These are phyloP conservation scores for Ogataea kodamae DNA, from an alignment of 805 yeast genomes.

Conservation along the genomic window DNA sequence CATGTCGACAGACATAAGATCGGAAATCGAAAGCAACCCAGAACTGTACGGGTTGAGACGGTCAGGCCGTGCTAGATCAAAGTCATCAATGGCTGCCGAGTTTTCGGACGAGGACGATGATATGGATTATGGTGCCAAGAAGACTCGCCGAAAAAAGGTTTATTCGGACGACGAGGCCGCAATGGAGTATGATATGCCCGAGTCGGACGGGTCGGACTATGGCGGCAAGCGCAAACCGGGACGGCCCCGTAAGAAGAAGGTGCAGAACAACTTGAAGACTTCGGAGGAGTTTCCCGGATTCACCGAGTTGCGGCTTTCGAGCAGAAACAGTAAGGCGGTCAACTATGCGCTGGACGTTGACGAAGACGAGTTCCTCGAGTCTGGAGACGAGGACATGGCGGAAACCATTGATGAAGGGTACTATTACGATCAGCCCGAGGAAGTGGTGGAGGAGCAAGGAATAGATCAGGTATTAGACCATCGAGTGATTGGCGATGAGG, in stretches of 20 bases:
- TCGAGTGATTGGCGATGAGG: conserved; percentile 39
- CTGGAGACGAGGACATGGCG: conserved; percentile 34
- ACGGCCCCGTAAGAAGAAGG: conserved; percentile 13
- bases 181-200: conserved; percentile 26
- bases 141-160: conserved; percentile 11
- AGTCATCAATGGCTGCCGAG: conserved; percentile 29
- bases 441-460: conserved; percentile 19
- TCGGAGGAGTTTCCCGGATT: conserved; percentile 23
- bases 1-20: conserved; percentile 23
- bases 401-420: conserved; percentile 27
- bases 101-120: conserved; percentile 27
- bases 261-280: conserved; percentile 11
- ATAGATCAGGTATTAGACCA: conserved; percentile 52
- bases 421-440: conserved; percentile 23
- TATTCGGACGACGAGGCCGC: conserved; percentile 32
- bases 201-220: conserved; percentile 34
- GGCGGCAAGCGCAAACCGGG: conserved; percentile 23
- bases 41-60: conserved; percentile 82
- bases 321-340: conserved; percentile 67
- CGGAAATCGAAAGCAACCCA: conserved; percentile 63
- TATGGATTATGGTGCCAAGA: conserved; percentile 17
- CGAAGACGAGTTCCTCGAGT: conserved; percentile 43
- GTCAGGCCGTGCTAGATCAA: conserved; percentile 57
- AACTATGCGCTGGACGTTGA: conserved; percentile 69
- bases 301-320: conserved; percentile 69